Base-by-base conservation (phyloP, 345 rosid genomes). In the Boechera stricta region DNA sequence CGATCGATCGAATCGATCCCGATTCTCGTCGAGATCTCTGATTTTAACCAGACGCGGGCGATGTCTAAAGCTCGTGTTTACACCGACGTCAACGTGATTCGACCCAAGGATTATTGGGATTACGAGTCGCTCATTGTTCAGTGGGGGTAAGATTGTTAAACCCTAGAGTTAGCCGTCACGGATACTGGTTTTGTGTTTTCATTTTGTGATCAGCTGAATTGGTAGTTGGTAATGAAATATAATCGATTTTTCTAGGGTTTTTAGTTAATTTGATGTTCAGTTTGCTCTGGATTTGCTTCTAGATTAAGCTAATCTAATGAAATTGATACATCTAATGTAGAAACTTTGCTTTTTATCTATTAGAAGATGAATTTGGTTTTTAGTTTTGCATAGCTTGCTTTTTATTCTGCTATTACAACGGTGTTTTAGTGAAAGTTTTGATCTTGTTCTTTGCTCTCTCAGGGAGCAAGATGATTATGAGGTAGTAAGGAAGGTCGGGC, bases 101-200 rank as follows among this genome's bases (percentile, higher is more conserved):
- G 97, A 12, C 91, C 98, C 33, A 92, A 92, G 84, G 99, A 94
- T 28, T 94, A 94, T 54, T 94, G 97, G 97, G 98, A 94, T 84
- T 91, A 91, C 72, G 92, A 91, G 76, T 86, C 92, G 26, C 88
- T 88, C 35, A 83, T 79, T 53, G 92, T 88, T 79, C 91, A 86
- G 54, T 90, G 99, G 97, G 97, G 98, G 98, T 90, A 80, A 82
- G 63, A 41, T 54, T 54, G 9, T 26, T 10, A 26, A 45, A 54
- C 70, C 64, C 69, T 67, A 41, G 18, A 41, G 59, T 41, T 38
- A 52, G 35, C 60, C 36, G 59, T 21, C 33, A 35, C 6, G 12
- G n/a, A 3, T 24, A 4, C 16, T 55, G n/a, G 15, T 15, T 60
- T 48, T 5, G 29, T 44, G 31, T 16, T 32, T 57, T 57, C 21